Evolutionary conservation across 2,329 filamentous ascomycete genomes (phyloP).

Genomic region (Daldinia sp.): DNA sequence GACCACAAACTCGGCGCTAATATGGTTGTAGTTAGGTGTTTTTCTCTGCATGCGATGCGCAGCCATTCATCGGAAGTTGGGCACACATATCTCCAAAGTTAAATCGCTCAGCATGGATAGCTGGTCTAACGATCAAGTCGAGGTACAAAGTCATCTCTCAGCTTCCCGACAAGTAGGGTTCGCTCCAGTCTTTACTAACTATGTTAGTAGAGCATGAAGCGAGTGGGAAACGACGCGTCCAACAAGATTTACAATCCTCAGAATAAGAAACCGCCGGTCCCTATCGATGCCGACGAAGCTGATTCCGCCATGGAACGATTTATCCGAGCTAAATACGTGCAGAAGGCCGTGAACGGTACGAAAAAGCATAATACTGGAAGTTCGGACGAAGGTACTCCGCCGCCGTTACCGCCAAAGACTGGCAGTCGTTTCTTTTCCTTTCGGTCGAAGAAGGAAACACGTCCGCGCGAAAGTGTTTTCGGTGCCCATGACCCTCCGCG

Average conservation of each 20-base stretch:
- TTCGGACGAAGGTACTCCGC: constrained; percentile 66
- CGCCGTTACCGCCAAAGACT: constrained; percentile 69
- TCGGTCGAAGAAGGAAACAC: constrained; percentile 64
- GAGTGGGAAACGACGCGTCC: constrained; percentile 83
- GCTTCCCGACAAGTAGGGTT: neutral
- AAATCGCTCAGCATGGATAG: constrained; percentile 99
- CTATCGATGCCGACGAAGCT: constrained; percentile 89
- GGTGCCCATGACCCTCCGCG: constrained; percentile 47
- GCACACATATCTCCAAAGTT: constrained; percentile 97
- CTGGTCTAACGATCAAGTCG: constrained; percentile 95
- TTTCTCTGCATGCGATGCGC: constrained; percentile 99
- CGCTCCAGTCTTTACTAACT: constrained; percentile 31
- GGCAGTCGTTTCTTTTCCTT: constrained; percentile 69
- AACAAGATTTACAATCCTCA: constrained; percentile 91
- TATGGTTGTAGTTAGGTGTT: constrained; percentile 75
- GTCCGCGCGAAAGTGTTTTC: constrained; percentile 46
- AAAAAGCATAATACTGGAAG: constrained; percentile 54
- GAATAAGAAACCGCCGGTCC: constrained; percentile 82
- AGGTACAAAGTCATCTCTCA: constrained; percentile 67
- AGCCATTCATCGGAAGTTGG: constrained; percentile 91
- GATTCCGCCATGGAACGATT: constrained; percentile 95
- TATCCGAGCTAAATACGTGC: constrained; percentile 92
- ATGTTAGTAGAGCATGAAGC: constrained; percentile 82
- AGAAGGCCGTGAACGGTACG: constrained; percentile 47
- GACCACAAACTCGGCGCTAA: constrained; percentile 30